A percentile compares a stretch with the other conserved stretches of the same genome.
Evolutionary conservation across 2,329 filamentous ascomycete genomes (phyloP).

Genomic region (Diplodia sapinea): DNA sequence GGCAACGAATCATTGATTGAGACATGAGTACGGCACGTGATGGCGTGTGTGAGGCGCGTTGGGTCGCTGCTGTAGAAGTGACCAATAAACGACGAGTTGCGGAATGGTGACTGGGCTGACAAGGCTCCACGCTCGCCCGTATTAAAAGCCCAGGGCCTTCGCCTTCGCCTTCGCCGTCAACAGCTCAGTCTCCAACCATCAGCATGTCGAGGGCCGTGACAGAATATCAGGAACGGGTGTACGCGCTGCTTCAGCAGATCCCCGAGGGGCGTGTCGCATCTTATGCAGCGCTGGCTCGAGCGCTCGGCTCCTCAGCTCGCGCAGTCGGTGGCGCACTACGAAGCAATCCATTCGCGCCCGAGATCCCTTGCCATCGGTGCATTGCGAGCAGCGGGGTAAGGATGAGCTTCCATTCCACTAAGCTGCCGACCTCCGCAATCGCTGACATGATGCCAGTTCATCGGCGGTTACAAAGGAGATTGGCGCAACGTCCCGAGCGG

Average conservation of each 20-base stretch:
- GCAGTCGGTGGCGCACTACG: constrained; percentile 80
- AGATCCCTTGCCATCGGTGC: constrained; percentile 81
- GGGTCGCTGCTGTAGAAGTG: constrained; percentile 10
- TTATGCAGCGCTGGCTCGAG: constrained; percentile 73
- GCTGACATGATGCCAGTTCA: constrained; percentile 38
- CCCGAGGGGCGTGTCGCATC: constrained; percentile 77
- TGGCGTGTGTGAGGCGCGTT: neutral
- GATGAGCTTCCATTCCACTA: neutral
- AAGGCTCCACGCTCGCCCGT: neutral
- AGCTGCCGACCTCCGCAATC: neutral
- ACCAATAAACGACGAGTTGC: neutral
- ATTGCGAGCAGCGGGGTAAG: constrained; percentile 72
- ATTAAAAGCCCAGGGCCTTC: neutral
- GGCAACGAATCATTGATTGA: neutral
- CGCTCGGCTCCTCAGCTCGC: constrained; percentile 72
- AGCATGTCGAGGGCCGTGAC: constrained; percentile 39
- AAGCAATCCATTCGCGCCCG: constrained; percentile 80
- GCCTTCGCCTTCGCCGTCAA: neutral
- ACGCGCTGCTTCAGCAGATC: constrained; percentile 75
- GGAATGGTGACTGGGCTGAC: constrained; percentile 1
- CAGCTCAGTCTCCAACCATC: neutral
- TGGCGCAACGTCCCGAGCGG: constrained; percentile 65
- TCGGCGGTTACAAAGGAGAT: constrained; percentile 74
- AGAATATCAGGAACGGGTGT: constrained; percentile 59
- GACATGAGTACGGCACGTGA: constrained; percentile 1